Conservation (phyloP, 441 rosid species). For the Populus hybrid region DNA sequence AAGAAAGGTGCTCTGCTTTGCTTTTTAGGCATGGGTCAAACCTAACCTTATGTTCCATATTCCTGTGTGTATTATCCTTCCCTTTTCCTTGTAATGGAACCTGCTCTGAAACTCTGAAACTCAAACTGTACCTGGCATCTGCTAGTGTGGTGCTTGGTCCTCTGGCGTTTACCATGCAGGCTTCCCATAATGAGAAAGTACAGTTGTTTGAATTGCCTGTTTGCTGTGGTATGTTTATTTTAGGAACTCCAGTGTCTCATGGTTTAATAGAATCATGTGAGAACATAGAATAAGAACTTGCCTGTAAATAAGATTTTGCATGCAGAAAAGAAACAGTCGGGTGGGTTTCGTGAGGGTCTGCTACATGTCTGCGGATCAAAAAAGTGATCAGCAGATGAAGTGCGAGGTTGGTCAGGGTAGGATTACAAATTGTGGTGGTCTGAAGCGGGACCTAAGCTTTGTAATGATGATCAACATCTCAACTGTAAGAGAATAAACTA, state of each 20-base stretch:
- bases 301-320: no score
- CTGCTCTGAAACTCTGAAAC: not conserved
- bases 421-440: no score
- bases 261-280: not conserved
- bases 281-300: not conserved
- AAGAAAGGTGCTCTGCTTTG: conserved; percentile 16
- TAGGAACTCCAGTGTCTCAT: not conserved
- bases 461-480: no score
- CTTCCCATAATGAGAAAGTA: not conserved
- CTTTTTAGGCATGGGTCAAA: not conserved
- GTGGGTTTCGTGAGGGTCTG: no score
- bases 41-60: not conserved
- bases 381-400: no score
- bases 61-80: not conserved
- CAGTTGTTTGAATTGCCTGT: not conserved
- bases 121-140: not conserved
- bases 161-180: not conserved
- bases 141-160: not conserved
- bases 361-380: no score
- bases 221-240: not conserved
- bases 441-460: no score
- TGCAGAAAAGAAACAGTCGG: no score
- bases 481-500: no score
- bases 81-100: not conserved
- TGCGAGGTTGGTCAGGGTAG: no score